phyloP scores from a whole-genome alignment of 2,329 filamentous ascomycete genomes.

The Talaromyces amestolkiae region DNA sequence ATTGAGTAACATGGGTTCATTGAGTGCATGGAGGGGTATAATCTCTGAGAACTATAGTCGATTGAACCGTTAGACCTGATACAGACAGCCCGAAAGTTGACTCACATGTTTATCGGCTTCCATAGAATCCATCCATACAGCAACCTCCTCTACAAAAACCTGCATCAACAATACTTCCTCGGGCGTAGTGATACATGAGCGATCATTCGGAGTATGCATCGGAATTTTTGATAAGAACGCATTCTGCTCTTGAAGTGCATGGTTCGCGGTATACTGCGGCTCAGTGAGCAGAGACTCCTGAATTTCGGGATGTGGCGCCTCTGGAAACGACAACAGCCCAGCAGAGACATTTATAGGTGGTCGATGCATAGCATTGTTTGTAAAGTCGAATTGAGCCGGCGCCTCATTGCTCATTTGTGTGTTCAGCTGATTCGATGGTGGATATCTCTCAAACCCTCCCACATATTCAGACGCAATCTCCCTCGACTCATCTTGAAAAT shows the following conservation, averaged over 20 bases:
- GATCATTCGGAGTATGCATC: conserved; percentile 45
- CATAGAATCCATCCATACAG: conserved; percentile 90
- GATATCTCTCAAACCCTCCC: conserved; percentile 73
- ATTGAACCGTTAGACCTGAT: not conserved
- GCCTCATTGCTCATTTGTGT: conserved; percentile 21
- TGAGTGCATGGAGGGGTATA: conserved; percentile 77
- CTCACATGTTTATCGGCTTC: conserved; percentile 72
- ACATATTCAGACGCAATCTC: conserved; percentile 87
- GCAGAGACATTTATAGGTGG: conserved; percentile 49
- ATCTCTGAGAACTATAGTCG: conserved; percentile 66
- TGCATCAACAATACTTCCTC: conserved; percentile 90
- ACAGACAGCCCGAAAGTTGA: not conserved
- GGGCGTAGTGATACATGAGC: conserved; percentile 66
- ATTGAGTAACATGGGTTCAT: conserved; percentile 83
- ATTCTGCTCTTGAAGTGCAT: conserved; percentile 27
- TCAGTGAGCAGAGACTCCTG: conserved; percentile 30
- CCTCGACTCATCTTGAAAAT: conserved; percentile 84
- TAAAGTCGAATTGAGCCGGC: conserved; percentile 29
- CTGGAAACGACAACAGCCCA: conserved; percentile 49
- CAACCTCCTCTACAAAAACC: conserved; percentile 86
- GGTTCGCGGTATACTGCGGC: conserved; percentile 24
- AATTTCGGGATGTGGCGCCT: conserved; percentile 39
- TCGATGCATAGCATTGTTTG: conserved; percentile 35
- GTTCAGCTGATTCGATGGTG: conserved; percentile 49
- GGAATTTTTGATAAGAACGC: conserved; percentile 37